Base-by-base conservation (phyloP, 2,329 filamentous ascomycete genomes). In the Annulohypoxylon truncatum region DNA sequence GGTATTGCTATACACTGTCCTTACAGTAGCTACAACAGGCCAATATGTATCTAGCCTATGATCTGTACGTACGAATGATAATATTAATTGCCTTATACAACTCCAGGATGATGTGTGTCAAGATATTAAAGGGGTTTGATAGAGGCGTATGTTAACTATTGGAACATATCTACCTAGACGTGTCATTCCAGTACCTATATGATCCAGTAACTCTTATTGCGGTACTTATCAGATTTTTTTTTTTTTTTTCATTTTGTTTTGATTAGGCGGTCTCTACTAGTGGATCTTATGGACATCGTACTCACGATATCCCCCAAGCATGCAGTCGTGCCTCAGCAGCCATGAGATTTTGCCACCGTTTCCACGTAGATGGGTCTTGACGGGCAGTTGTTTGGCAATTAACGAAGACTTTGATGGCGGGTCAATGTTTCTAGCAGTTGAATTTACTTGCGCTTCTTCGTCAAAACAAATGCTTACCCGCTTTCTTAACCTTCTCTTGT, bases 21-120 rank as follows among this genome's bases (percentile, higher is more conserved):
- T 42, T 53, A 22, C 10, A 18, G 22, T 42, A 20, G 35, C 29
- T 4, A 15, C 10, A 1, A 33, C 10, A 46, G 24, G 38, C 44
- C 35, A 31, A 26, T 24, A 38, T 46, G 24, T 53, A 47, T 24
- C 35, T 58, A 57, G 53, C 24, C 28, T 44, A 53, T 42, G 53
- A n/a, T 42, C 10, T 64, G 48, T 56, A 52, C 46, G 40, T 60
- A 56, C 12, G 26, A 3, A 47, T 40, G 28, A 60, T 56, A 61
- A 60, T 65, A 12, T 58, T 55, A 55, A 64, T 64, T 26, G 22
- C 31, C 29, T 4, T 29, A 22, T 22, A 2, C 13, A 13, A 20
- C 20, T 20, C 18, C 8, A 15, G 10, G 7, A 33, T 28, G 18
- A n/a, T 40, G 4, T 22, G n/a, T 22, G 22, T 26, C 20, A 2